Percentiles rank a stretch among this genome's conserved stretches.
phyloP scores from a whole-genome alignment of 2,329 filamentous ascomycete genomes.

The Venturia effusa region DNA sequence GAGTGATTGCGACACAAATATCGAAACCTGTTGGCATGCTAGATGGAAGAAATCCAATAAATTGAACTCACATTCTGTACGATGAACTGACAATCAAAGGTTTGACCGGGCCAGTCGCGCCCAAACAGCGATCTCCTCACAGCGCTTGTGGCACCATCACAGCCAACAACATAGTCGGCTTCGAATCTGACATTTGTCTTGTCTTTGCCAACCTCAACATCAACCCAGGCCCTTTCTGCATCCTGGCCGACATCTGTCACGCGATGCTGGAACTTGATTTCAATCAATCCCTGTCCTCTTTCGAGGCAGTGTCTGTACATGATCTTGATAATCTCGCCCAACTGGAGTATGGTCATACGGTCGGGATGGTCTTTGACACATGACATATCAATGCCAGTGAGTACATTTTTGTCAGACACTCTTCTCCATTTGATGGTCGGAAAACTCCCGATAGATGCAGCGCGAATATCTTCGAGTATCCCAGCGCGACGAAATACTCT shows the following conservation, averaged over 20 bases:
- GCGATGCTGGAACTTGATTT: constrained; percentile 17
- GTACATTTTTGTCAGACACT: constrained; percentile 14
- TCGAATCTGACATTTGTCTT: neutral
- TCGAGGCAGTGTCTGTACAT: constrained; percentile 17
- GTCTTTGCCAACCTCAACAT: constrained; percentile 14
- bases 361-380: constrained; percentile 18
- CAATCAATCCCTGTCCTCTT: constrained; percentile 17
- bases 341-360: constrained; percentile 18
- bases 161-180: constrained; percentile 5
- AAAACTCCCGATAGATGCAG: constrained; percentile 14
- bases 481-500: constrained; percentile 26
- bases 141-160: constrained; percentile 6
- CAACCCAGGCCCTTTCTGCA: constrained; percentile 10
- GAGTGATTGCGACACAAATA: no score
- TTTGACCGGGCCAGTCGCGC: neutral
- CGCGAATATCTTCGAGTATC: constrained; percentile 25
- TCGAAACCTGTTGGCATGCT: no score
- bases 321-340: constrained; percentile 20
- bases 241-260: constrained; percentile 14
- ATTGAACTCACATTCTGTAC: constrained; percentile 22
- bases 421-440: constrained; percentile 17
- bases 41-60: no score
- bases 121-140: constrained; percentile 1
- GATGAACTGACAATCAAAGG: constrained; percentile 21
- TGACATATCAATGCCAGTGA: neutral